Percentiles rank a stretch among this genome's conserved stretches.
Conservation (phyloP, 495 filamentous ascomycete genomes). For the Annulohypoxylon maeteangense region DNA sequence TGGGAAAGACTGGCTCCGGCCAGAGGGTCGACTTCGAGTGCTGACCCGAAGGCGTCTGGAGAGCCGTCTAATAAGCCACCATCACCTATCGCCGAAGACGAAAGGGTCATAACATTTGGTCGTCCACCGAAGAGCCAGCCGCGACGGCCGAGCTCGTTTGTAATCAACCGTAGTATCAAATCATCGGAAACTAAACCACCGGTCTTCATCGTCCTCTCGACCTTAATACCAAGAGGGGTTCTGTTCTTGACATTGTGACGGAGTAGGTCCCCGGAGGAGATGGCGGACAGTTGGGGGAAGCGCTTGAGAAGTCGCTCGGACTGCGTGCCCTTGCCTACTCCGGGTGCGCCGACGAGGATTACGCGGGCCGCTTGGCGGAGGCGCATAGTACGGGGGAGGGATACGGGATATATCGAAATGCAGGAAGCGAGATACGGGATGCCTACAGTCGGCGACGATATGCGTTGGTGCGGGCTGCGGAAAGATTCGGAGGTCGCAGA, state of each 20-base stretch:
- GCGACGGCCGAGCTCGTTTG: constrained; percentile 81
- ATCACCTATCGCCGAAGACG: constrained; percentile 44
- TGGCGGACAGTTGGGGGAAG: constrained; percentile 88
- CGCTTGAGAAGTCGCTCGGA: constrained; percentile 85
- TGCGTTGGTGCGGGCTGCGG: constrained; percentile 16
- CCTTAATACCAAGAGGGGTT: constrained; percentile 89
- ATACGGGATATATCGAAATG: constrained; percentile 17
- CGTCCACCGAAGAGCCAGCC: constrained; percentile 75
- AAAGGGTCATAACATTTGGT: constrained; percentile 57
- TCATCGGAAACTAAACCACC: constrained; percentile 88
- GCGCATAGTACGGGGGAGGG: constrained; percentile 57
- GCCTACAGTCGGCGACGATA: constrained; percentile 9
- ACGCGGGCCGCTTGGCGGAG: constrained; percentile 87
- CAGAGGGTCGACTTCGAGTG: constrained; percentile 49
- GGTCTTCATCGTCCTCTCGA: constrained; percentile 84
- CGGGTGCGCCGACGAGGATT: constrained; percentile 95
- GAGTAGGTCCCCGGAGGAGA: constrained; percentile 93
- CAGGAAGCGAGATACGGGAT: constrained; percentile 5
- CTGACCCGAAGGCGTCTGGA: constrained; percentile 53
- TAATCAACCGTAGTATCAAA: constrained; percentile 91
- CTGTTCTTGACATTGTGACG: constrained; percentile 89
- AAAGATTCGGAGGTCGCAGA: constrained; percentile 27
- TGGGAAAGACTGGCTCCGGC: constrained; percentile 47
- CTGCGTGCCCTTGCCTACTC: constrained; percentile 93
- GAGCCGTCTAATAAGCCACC: constrained; percentile 43